Evolutionary conservation across 805 yeast species (phyloP), one percentile per base, ranked within the genome.

Genomic region (Yarrowia porcina): DNA sequence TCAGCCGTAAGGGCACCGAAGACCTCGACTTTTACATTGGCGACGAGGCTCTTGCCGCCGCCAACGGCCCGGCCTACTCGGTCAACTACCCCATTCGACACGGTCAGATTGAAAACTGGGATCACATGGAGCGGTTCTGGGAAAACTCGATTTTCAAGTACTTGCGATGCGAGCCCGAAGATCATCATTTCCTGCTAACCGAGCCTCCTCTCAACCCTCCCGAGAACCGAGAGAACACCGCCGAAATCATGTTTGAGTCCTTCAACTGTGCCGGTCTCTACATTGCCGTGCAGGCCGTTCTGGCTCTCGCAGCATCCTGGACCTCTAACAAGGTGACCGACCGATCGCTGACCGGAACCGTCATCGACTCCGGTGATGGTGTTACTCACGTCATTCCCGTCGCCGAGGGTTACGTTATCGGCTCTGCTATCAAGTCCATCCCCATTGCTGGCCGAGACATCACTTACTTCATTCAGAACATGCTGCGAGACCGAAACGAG

Each of bases 121-220:
- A 94, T 77, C 97, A 94, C 73, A 94, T 94, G 99, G 99, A 94
- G 76, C 83, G 99, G 73, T 93, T 91, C 76, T 94, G 99, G 99
- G 98, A 94, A 73, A 89, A 89, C 71, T 90, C 97, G 50, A 92
- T 94, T 71, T 94, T 94, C 80, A 93, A 94, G 77, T 94, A 94
- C 74, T 82, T 94, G 69, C 85, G 97, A 75, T 90, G 98, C 74
- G 99, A 94, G 77, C 99, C 99, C 15, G 99, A 94, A 75, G 99
- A 94, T 76, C 99, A 94, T 73, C 91, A 90, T 73, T 94, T 94
- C 76, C 79, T 94, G 64, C 78, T 94, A 64, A 94, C 99, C 59
- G 99, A 94, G 77, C 99, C 99, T 11, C 99, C 99, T 21, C 83
- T 94, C 68, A 94, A 94, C 72, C 97, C 99, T n/a, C 99, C 99